A percentile compares a stretch with the other conserved stretches of the same genome.
Conservation (phyloP, 2,329 filamentous ascomycete genomes). For the Penicillium crustosum region DNA sequence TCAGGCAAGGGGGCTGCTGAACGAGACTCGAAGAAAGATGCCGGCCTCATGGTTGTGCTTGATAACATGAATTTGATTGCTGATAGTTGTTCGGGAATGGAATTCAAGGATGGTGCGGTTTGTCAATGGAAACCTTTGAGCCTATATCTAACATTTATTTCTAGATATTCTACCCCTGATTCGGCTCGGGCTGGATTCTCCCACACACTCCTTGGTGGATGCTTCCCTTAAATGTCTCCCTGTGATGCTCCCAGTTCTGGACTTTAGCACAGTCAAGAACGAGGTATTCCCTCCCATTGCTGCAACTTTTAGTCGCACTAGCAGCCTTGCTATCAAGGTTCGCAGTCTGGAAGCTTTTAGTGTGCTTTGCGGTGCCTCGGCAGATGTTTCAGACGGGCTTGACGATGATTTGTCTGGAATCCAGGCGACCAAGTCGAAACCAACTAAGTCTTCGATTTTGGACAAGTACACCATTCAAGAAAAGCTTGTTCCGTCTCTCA, state of each 20-base stretch:
- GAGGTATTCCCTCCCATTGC: conserved; percentile 93
- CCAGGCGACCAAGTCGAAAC: conserved; percentile 54
- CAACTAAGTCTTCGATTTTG: conserved; percentile 71
- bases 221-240: conserved; percentile 77
- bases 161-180: conserved; percentile 85
- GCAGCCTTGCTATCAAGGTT: conserved; percentile 91
- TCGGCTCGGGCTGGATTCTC: conserved; percentile 77
- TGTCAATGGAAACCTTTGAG: conserved; percentile 5
- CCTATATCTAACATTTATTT: conserved; percentile 21
- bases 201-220: conserved; percentile 86
- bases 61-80: conserved; percentile 77
- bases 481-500: conserved; percentile 87
- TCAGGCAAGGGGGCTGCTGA: conserved; percentile 56
- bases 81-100: conserved; percentile 80
- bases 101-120: conserved; percentile 83
- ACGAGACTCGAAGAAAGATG: conserved; percentile 79
- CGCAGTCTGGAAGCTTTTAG: conserved; percentile 86
- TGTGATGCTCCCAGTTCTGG: conserved; percentile 78
- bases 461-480: conserved; percentile 99
- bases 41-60: conserved; percentile 85
- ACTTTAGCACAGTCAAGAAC: conserved; percentile 96
- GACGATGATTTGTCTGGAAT: conserved; percentile 73
- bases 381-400: conserved; percentile 47
- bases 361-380: conserved; percentile 78
- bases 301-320: conserved; percentile 86